Base-by-base conservation (phyloP, 1,139 yeast species). In the Hyphopichia fennica region DNA sequence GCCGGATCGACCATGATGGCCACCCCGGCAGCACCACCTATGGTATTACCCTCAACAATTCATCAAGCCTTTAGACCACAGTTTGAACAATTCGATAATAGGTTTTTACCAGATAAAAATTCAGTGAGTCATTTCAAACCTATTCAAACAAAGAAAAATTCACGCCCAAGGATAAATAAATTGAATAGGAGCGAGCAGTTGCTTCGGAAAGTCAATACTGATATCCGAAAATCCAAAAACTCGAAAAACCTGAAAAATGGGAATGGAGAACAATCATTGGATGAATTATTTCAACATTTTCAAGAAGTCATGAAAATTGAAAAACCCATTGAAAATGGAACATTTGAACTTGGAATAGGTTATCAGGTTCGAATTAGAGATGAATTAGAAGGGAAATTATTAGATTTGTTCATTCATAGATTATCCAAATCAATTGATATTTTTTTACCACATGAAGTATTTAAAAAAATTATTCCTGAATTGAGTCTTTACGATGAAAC, bases 401-500 rank as follows among this genome's bases (percentile, higher is more conserved):
- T 66, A 41, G 72, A 66, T 45, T 48, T 65, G 20, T 69, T 66
- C 45, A 61, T 64, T 29, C 60, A 65, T 41, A 54, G 51, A 17
- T 53, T 67, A 13, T 57, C 72, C 2, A 45, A 49, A 9, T 53
- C 53, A 28, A 56, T 69, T 45, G 75, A 69, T 45, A 57, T 66
- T 35, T 66, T 67, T 38, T 51, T 67, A 43, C 60, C 62, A 5
- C 58, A 56, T 28, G 62, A 61, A 22, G 52, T 61, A 13, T 69
- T 67, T 47, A 56, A 56, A 20, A 58, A 58, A 28, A 54, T 70
- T 7, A 57, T 70, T 1, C 66, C 75, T 2, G 66, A 66, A 38
- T 46, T 69, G 45, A 72, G 74, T 3, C 48, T 70, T 10, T 50
- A 59, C 38, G 75, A 70, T 44, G 73, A 68, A 9, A 65, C 75